phyloP scores from a whole-genome alignment of 1,284 basidiomycete genomes.

The Pholiota adiposa region DNA sequence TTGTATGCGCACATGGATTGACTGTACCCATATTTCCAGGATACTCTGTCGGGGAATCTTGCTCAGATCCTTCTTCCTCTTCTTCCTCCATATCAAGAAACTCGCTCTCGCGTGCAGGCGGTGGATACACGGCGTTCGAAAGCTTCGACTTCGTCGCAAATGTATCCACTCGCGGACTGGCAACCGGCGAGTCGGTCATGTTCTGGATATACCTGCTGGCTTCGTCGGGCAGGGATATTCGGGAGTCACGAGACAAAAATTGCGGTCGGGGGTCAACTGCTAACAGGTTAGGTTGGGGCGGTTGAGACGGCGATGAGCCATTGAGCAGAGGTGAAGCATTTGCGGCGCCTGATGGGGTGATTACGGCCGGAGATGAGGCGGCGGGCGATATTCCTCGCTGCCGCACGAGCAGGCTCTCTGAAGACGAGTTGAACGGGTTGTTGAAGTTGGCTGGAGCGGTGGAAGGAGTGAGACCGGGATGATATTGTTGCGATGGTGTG shows the following conservation, averaged over 20 bases:
- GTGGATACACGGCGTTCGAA: conserved; percentile 21
- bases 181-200: conserved; percentile 63
- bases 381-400: conserved; percentile 16
- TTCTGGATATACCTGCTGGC: conserved; percentile 69
- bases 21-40: conserved; percentile 19
- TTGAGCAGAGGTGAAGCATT: conserved; percentile 3
- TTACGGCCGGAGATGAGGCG: conserved; percentile 11
- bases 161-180: conserved; percentile 51
- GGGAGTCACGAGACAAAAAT: conserved; percentile 54
- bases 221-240: conserved; percentile 74
- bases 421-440: conserved; percentile 9
- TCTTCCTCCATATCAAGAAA: conserved; percentile 69
- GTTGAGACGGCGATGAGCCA: conserved; percentile 15
- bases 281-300: conserved; percentile 32
- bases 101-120: conserved; percentile 40
- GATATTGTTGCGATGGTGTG: conserved; percentile 17
- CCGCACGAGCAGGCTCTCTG: conserved; percentile 18
- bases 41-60: conserved; percentile 27
- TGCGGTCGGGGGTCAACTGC: conserved; percentile 28
- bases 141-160: conserved; percentile 35
- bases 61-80: conserved; percentile 39
- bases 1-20: conserved; percentile 22
- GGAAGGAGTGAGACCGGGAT: conserved; percentile 15
- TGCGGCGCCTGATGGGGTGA: conserved; percentile 5
- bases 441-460: conserved; percentile 28